phyloP scores from a whole-genome alignment of 768 basidiomycete genomes.

The Termitomyces titanicus region DNA sequence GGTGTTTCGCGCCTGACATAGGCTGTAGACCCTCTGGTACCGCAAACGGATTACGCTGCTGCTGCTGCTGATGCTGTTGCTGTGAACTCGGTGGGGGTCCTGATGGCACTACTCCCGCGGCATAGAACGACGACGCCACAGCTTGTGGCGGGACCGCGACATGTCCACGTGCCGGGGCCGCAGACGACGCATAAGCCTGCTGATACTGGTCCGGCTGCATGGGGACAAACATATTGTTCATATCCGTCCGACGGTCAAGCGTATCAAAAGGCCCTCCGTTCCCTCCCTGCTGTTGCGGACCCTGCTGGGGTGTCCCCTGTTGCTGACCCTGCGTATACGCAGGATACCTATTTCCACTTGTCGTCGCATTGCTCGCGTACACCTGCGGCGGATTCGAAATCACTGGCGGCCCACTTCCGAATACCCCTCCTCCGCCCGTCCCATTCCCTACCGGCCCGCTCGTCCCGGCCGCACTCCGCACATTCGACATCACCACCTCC shows the following conservation, averaged over 20 bases:
- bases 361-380: conserved; percentile 50
- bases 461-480: conserved; percentile 57
- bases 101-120: conserved; percentile 50
- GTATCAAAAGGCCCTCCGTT: conserved; percentile 48
- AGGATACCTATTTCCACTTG: conserved; percentile 59
- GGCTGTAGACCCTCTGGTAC: conserved; percentile 36
- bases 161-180: conserved; percentile 34
- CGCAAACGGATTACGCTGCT: conserved; percentile 40
- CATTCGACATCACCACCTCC: conserved; percentile 81
- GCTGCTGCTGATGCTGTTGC: conserved; percentile 14
- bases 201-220: conserved; percentile 82
- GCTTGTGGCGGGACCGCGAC: conserved; percentile 49
- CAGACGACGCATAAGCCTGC: conserved; percentile 44
- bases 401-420: conserved; percentile 39
- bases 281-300: conserved; percentile 15
- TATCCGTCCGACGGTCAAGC: conserved; percentile 60
- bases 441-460: conserved; percentile 21
- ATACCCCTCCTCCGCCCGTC: conserved; percentile 36
- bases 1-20: conserved; percentile 46
- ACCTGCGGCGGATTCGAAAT: conserved; percentile 78
- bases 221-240: conserved; percentile 70
- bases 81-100: conserved; percentile 33
- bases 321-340: conserved; percentile 46
- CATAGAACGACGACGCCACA: conserved; percentile 68
- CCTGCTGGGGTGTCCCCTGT: conserved; percentile 29